phyloP scores from a whole-genome alignment of 1,284 basidiomycete genomes.

The Trametes polyzona region DNA sequence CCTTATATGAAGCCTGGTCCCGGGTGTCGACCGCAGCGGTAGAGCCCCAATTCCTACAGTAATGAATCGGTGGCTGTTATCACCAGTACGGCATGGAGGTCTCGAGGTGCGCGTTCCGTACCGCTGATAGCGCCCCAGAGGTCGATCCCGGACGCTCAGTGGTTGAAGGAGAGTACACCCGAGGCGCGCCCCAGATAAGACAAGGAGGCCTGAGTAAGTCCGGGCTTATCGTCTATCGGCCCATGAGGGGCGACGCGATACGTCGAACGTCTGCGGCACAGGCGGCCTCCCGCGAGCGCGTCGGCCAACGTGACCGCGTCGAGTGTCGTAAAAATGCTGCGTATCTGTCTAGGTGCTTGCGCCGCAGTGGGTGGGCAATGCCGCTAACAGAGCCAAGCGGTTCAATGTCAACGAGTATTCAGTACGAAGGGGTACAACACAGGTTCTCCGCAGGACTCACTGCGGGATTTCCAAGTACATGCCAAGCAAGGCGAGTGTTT shows the following conservation, averaged over 20 bases:
- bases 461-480: no score
- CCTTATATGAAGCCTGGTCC: no score
- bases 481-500: no score
- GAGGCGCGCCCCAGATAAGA: neutral
- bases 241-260: constrained; percentile 4
- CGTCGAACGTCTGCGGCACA: neutral
- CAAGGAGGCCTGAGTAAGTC: neutral
- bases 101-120: neutral
- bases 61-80: neutral
- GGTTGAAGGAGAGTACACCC: neutral
- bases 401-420: no score
- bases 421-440: no score
- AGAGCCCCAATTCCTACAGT: neutral
- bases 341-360: no score
- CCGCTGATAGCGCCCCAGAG: neutral
- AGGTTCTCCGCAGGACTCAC: no score
- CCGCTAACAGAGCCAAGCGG: no score
- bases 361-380: no score
- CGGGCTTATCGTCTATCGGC: constrained; percentile 2
- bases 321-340: neutral
- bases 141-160: neutral
- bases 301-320: constrained; percentile 9
- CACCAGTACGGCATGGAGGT: neutral
- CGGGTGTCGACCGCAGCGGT: neutral
- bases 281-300: constrained; percentile 6